phyloP scores from a whole-genome alignment of 441 rosid genomes.

The Hypseocharis bilobata region DNA sequence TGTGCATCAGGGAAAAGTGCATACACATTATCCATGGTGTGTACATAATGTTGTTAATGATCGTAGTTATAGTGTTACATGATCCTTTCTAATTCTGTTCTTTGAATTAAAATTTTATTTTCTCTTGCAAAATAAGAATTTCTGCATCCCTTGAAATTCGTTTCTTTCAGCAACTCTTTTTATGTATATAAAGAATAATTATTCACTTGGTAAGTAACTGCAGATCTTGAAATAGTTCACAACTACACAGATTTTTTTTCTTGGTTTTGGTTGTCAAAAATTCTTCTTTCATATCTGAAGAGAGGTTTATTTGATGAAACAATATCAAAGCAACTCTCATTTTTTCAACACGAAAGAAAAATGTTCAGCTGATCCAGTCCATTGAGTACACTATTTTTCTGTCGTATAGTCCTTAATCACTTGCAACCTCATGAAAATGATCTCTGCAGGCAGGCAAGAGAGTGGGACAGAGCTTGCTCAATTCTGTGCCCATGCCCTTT shows the following conservation, averaged over 20 bases:
- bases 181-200: too few relatives aligned
- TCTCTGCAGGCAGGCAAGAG: constrained; percentile 48
- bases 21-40: too few relatives aligned
- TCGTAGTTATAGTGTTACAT: too few relatives aligned
- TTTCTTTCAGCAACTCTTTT: too few relatives aligned
- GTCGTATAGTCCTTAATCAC: constrained; percentile 1
- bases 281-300: background rate
- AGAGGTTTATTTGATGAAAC: background rate
- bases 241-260: too few relatives aligned
- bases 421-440: background rate
- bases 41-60: too few relatives aligned
- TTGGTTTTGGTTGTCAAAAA: background rate
- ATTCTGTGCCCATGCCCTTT: constrained; percentile 61
- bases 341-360: background rate
- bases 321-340: background rate
- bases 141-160: too few relatives aligned
- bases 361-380: background rate
- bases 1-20: too few relatives aligned
- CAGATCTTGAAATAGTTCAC: background rate
- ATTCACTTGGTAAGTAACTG: background rate
- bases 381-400: background rate
- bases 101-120: too few relatives aligned
- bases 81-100: too few relatives aligned
- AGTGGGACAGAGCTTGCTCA: constrained; percentile 45
- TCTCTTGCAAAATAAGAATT: too few relatives aligned